Evolutionary conservation across 306 rosid genomes (phyloP).

Genomic region (Luffa acutangula): DNA sequence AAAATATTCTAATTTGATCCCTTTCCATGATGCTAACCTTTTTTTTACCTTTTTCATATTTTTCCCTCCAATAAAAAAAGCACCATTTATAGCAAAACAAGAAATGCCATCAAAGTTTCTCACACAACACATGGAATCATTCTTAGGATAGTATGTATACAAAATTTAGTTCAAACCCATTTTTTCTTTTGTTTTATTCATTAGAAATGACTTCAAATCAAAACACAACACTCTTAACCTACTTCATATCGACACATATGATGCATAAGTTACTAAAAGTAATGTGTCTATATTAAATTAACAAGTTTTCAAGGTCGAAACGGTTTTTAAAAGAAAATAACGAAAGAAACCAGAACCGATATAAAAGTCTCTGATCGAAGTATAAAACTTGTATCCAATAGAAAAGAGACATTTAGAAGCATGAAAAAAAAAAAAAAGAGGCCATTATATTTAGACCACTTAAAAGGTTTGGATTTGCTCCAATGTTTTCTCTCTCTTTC

Average conservation of each 20-base stretch:
- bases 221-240: too few species aligned
- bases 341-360: too few species aligned
- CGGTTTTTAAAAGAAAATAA: too few species aligned
- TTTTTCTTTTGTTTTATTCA: too few species aligned
- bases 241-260: too few species aligned
- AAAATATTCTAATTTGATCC: slow-evolving; percentile 1
- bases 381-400: not conserved
- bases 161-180: not conserved
- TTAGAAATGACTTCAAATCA: too few species aligned
- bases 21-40: not conserved
- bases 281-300: too few species aligned
- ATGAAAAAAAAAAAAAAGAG: not conserved
- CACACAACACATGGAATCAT: not conserved
- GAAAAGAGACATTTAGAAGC: not conserved
- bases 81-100: not conserved
- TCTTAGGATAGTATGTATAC: not conserved
- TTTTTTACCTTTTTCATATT: not conserved
- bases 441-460: not conserved
- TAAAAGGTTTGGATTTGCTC: slow-evolving; percentile 1
- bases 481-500: not conserved
- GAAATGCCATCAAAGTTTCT: not conserved
- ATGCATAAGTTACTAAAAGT: too few species aligned
- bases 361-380: not conserved
- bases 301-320: too few species aligned
- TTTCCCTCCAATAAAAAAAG: not conserved